Base-by-base conservation (phyloP, 164 flowering plant genomes). In the Umbilicus rupestris region DNA sequence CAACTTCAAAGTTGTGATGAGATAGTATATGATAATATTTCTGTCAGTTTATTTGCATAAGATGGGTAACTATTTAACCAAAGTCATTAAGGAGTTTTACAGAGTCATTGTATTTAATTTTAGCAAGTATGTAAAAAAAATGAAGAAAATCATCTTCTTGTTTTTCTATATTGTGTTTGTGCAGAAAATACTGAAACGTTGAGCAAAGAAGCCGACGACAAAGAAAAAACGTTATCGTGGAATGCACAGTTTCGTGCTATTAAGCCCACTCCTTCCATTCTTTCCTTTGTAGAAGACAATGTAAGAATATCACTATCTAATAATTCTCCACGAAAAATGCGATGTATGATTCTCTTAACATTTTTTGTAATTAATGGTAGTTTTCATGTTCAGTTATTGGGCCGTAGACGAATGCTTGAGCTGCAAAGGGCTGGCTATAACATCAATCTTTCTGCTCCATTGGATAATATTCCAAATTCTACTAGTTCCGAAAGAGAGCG, bases 231-330 rank as follows among this genome's bases (percentile, higher is more conserved):
- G 68, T 60, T 87, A 64, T 91, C 99, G 57, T 74, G 57, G 74
- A 91, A 94, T 84, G 99, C 97, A n/a, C 88, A 87, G 70, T 94
- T 94, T 70, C 95, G 97, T 73, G 97, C 96, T 62, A 94, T 94
- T 76, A 78, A 83, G 62, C 97, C 99, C 35, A 89, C 86, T 70
- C 80, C 85, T 20, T 87, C 91, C 19, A 85, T 94, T 72, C 87
- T 91, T 68, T 73, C 88, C 28, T 89, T 78, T 78, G 99, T 94
- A 60, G 92, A 94, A 80, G 92, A 89, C 70, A 94, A 91, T 80
- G 99, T 94, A 87, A 69, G 66, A 72, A 52, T 44, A 14, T 35
- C 3, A 17, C 1, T 41, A 33, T 19, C 11, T 10, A 37, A 10
- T 37, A 1, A 2, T 37, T 63, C 47, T 42, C 66, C 59, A 45